Evolutionary conservation across 805 yeast genomes (phyloP).

Genomic region (Candida ponderosae): DNA sequence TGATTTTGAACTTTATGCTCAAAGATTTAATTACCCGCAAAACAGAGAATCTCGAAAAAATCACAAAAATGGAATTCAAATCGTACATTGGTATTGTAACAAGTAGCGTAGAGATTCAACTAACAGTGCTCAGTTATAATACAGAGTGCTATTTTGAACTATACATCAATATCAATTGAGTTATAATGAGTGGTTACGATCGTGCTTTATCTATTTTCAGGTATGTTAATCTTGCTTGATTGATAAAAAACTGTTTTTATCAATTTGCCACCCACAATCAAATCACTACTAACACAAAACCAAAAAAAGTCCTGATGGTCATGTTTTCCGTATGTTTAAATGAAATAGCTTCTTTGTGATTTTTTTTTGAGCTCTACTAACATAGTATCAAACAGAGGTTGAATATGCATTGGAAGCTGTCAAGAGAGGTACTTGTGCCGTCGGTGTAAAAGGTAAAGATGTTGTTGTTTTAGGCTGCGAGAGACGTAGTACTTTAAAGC

Average conservation of each 20-base stretch:
- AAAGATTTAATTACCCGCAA: too few relatives aligned
- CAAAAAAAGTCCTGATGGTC: conserved; percentile 82
- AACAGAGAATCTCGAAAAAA: too few relatives aligned
- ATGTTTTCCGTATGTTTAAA: conserved; percentile 72
- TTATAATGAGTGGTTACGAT: conserved; percentile 93
- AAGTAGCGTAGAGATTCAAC: too few relatives aligned
- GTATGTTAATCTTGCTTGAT: conserved; percentile 35
- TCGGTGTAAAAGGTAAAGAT: conserved; percentile 87
- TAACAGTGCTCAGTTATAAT: too few relatives aligned
- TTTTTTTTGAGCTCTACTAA: conserved; percentile 20
- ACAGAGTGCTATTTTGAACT: too few relatives aligned
- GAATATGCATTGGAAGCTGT: conserved; percentile 98
- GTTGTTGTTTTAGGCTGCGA: conserved; percentile 95
- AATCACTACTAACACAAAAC: conserved; percentile 21
- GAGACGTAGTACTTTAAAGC: conserved; percentile 87
- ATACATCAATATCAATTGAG: background rate
- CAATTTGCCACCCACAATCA: conserved; percentile 4
- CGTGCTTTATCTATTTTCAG: conserved; percentile 96
- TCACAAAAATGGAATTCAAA: too few relatives aligned
- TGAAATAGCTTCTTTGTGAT: conserved; percentile 3
- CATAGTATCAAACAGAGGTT: conserved; percentile 45
- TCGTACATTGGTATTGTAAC: too few relatives aligned
- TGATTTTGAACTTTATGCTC: too few relatives aligned
- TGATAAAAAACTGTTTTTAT: background rate
- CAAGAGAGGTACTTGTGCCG: conserved; percentile 96